Base-by-base conservation (phyloP, 768 basidiomycete genomes). In the Lactarius sanguifluus region DNA sequence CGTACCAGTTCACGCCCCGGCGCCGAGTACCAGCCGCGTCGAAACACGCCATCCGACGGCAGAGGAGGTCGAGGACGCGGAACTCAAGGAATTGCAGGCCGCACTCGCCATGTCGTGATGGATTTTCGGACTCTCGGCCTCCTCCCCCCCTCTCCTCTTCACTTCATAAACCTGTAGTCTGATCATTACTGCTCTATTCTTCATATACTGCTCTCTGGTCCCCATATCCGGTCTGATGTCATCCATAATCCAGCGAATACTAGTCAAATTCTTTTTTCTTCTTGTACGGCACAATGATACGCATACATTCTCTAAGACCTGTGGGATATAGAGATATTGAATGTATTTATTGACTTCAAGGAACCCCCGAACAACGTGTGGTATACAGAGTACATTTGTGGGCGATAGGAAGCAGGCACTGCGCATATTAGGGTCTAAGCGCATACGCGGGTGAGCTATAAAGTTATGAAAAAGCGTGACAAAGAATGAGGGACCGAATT, bases 51-150 rank as follows among this genome's bases (percentile, higher is more conserved):
- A 66, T 61, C 75, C 76, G 71, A 82, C 80, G 62, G 85, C 83
- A 69, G 94, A 95, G 75, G 92, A 93, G 77, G 94, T 96, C 81
- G 96, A 98, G 76, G 96, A 93, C 70, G 87, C 85, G 54, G 88
- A 96, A 77, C 86, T 98, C 75, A 85, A 83, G 77, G 88, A 92
- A 76, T 81, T 98, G 71, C 96, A 97, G 79, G 95, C 93, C 25
- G 85, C 84, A 50, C 79, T 96, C 74, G 88, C 93, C 25, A 92
- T 96, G 90, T 94, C 67, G 69, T 67, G 32, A 58, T 38, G 45
- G 8, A 7, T 55, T n/a, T 25, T 30, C 30, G 50, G 30, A 54
- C 52, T 32, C 34, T 45, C 30, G 20, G 10, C 8, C 10, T 4
- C 8, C 20, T 23, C 18, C 50, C 23, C 50, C 36, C 45, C 36